Base-by-base conservation (phyloP, 768 basidiomycete species). In the Boletellus sp. region DNA sequence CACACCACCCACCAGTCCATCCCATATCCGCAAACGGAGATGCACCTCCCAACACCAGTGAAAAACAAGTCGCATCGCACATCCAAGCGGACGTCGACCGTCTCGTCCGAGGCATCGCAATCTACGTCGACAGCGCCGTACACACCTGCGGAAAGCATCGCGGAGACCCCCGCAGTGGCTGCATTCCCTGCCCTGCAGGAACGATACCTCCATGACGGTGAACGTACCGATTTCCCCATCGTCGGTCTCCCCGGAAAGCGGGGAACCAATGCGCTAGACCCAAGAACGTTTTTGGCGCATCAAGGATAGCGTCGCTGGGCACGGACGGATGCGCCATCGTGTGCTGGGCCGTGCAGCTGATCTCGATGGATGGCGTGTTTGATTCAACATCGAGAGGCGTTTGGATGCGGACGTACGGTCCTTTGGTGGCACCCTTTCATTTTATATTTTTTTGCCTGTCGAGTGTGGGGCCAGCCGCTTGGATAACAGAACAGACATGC, bases 81-180 rank as follows among this genome's bases (percentile, higher is more conserved):
- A 2, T 60, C 67, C 10, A 63, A 69, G 36, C 65, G 63, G 43
- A 59, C 61, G 16, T 72, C 78, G 3, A 61, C 56, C 15, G 53
- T 66, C n/a, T 73, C 75, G 6, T 69, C 73, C 4, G 69, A 66
- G 6, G 70, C 72, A 3, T 77, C 78, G 0, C 74, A 78, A 46
- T 76, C 81, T 0, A 72, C 72, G 6, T 76, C 80, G 0, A 68
- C 72, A 6, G 73, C 74, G 2, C 65, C 75, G 3, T 67, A 75
- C 1, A 65, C 64, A 0, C 64, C 64, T 0, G 55, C 62, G 7
- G 72, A 72, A 24, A 63, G 73, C 9, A 52, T 68, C 15, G 72
- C 48, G 69, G 60, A 55, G 58, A 26, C 53, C 23, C 44, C 57
- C 38, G 51, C 61, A 17, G 58, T 56, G 32, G 51, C 56, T 43